Conservation (phyloP, 202 grass and related monocot species). For the Schoenoplectus triqueter region DNA sequence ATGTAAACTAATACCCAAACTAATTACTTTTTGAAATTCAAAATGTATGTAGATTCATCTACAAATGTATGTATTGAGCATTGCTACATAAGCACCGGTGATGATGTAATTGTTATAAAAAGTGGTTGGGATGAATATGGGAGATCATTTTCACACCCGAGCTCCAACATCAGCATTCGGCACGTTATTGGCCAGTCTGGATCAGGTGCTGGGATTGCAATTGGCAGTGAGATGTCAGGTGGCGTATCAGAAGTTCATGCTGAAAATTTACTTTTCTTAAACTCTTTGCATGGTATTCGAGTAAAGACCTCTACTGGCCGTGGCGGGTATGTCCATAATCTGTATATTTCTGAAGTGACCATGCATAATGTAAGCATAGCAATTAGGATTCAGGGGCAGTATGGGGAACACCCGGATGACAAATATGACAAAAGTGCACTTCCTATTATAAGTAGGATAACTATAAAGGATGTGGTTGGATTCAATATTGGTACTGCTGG, state of each 20-base stretch:
- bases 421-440: slow-evolving; percentile 77
- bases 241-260: slow-evolving; percentile 73
- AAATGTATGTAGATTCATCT: slow-evolving; percentile 69
- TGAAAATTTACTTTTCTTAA: slow-evolving; percentile 58
- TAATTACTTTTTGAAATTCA: slow-evolving; percentile 36
- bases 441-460: slow-evolving; percentile 77
- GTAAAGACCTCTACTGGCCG: slow-evolving; percentile 84
- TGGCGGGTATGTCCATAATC: slow-evolving; percentile 74
- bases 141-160: slow-evolving; percentile 76
- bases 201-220: slow-evolving; percentile 78
- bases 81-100: slow-evolving; percentile 85
- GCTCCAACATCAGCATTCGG: slow-evolving; percentile 83
- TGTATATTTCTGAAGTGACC: slow-evolving; percentile 66
- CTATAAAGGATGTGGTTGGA: slow-evolving; percentile 66
- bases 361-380: slow-evolving; percentile 84
- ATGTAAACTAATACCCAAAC: neutral
- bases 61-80: slow-evolving; percentile 89
- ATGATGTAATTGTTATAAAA: slow-evolving; percentile 80
- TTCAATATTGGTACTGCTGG: slow-evolving; percentile 63
- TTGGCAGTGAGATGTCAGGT: slow-evolving; percentile 98
- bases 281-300: slow-evolving; percentile 80
- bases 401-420: slow-evolving; percentile 82
- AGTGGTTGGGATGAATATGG: slow-evolving; percentile 97
- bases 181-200: slow-evolving; percentile 60
- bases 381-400: slow-evolving; percentile 79